These are phyloP conservation scores for Onygenales sp. DNA, from an alignment of 2,329 filamentous ascomycete species.

Conservation along the genomic window DNA sequence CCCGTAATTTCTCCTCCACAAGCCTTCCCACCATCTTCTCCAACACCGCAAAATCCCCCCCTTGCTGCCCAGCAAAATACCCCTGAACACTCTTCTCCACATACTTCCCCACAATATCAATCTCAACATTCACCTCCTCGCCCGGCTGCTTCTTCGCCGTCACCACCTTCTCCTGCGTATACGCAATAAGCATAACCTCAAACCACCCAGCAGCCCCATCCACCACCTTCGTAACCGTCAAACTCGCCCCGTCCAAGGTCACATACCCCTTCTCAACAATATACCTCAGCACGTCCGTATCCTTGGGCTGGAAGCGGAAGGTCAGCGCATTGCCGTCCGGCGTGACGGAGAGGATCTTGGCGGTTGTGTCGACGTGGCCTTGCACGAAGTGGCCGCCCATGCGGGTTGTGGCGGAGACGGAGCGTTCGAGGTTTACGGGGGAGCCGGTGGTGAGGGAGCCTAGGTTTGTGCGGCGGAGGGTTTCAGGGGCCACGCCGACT, in stretches of 20 bases:
- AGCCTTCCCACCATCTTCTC: conserved; percentile 66
- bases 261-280: conserved; percentile 96
- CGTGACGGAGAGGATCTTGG: conserved; percentile 60
- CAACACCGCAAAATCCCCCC: conserved; percentile 43
- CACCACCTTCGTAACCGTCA: conserved; percentile 82
- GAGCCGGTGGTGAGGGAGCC: conserved; percentile 58
- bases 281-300: conserved; percentile 65
- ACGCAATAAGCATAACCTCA: conserved; percentile 96
- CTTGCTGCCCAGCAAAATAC: conserved; percentile 49
- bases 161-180: conserved; percentile 88
- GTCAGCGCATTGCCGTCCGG: conserved; percentile 86
- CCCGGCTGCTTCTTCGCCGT: conserved; percentile 68
- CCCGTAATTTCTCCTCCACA: conserved; percentile 58
- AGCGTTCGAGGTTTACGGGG: conserved; percentile 84
- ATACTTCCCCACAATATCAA: conserved; percentile 67
- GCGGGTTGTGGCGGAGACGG: conserved; percentile 79
- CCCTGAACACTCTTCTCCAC: conserved; percentile 71
- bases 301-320: conserved; percentile 67
- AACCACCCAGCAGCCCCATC: conserved; percentile 72
- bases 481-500: conserved; percentile 91
- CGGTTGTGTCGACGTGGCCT: conserved; percentile 89
- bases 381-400: conserved; percentile 99
- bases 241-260: conserved; percentile 83
- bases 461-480: conserved; percentile 90
- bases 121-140: conserved; percentile 83